Base-by-base conservation (phyloP, 768 basidiomycete species). In the Auricularia auricula-judae region DNA sequence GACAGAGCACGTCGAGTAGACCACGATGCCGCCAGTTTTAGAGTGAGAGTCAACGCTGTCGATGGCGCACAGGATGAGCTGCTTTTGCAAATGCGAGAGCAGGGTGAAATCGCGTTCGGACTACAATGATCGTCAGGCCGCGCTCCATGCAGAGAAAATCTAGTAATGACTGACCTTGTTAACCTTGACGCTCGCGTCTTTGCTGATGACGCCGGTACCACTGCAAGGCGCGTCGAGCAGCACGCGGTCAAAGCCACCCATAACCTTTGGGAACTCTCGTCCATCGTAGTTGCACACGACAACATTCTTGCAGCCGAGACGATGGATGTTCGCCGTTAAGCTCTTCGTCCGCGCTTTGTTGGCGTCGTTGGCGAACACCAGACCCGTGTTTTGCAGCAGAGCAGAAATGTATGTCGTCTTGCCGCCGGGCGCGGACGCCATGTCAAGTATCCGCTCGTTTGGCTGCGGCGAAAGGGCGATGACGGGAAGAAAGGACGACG, bases 341-440 rank as follows among this genome's bases (percentile, higher is more conserved):
- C 92, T 93, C 80, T 98, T 99, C 56, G 93, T 95, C 47, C 97
- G 84, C 18, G 84, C 85, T 75, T 98, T 97, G 78, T 91, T 98
- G 33, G 90, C 82, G 74, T 99, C 97, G 73, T 99, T 99, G 36
- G 97, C 97, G 71, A 98, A 98, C 43, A 99, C 85, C 5, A 93
- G 82, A n/a, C 97, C 97, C 1, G 96, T 98, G 72, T 99, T 99
- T 74, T 97, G 92, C 75, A 99, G 82, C 39, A 99, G 83, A 18
- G 97, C 97, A 11, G 96, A 89, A 70, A 99, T 95, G 74, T 99
- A 94, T 10, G 97, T 98, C 53, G 97, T 91, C 77, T 99, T 99
- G 4, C 97, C 97, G 34, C 97, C 97, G 0, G 97, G 97, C 0
- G 97, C 94, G 59, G 94, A 96, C 2, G 96, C 95, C 96, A 99